phyloP scores from a whole-genome alignment of 208 protist genomes.

The Wallacemonas rigidus region DNA sequence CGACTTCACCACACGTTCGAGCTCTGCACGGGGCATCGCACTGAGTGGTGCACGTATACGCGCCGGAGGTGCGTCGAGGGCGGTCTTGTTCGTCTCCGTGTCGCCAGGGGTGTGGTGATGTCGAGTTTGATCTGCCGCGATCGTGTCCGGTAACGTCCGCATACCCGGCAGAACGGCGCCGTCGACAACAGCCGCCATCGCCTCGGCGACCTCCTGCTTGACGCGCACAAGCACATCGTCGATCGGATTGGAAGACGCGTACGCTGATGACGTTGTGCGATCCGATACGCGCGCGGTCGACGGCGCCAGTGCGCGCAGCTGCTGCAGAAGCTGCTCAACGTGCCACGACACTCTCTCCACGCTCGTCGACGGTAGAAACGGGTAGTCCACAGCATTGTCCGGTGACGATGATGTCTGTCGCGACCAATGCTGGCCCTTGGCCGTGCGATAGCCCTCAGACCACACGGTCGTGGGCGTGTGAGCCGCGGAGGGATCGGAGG shows the following conservation, averaged over 20 bases:
- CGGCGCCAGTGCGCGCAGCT: neutral
- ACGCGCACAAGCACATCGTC: slow-evolving; percentile 10
- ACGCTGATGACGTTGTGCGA: too few species aligned
- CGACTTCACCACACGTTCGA: neutral
- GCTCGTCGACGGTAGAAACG: neutral
- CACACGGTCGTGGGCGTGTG: neutral
- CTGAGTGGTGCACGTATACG: neutral
- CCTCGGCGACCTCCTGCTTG: slow-evolving; percentile 2
- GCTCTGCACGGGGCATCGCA: neutral
- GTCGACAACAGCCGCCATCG: slow-evolving; percentile 21
- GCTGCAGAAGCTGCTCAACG: neutral
- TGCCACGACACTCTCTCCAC: neutral
- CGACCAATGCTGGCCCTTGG: slow-evolving; percentile 1
- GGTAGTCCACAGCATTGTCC: neutral
- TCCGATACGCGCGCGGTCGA: neutral
- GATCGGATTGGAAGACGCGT: neutral
- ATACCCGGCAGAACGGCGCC: slow-evolving; percentile 17
- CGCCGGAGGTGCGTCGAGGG: too few species aligned
- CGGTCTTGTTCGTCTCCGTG: too few species aligned
- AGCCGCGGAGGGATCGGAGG: neutral
- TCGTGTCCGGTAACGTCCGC: neutral
- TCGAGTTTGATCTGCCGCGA: neutral
- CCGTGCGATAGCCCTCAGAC: slow-evolving; percentile 5
- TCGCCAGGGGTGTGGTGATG: too few species aligned
- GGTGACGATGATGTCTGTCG: neutral